Evolutionary conservation across 2,329 filamentous ascomycete species (phyloP), one percentile per base, ranked within the genome.

Genomic region (Claviceps arundinis): DNA sequence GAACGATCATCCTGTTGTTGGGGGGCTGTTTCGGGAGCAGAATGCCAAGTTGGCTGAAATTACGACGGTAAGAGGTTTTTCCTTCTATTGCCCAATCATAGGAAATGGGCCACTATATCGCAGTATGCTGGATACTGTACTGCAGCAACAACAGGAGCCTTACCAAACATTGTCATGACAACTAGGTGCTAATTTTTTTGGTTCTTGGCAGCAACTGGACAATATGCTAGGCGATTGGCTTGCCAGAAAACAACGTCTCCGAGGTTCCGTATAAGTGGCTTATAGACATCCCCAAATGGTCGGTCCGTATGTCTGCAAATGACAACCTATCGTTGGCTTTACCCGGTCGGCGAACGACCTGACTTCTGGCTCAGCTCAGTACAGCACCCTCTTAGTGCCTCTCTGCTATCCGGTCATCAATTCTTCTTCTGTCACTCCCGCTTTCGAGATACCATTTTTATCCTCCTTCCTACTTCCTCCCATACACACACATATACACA

Each of bases 11-110:
- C 91, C 91, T 0, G 76, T 95, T 45, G 88, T 86, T 49, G 81
- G 81, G 14, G 80, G 82, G 22, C 71, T 97, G 51, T 97, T 94
- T 71, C 82, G 82, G 48, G 87, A 95, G 63, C 88, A 95, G 68
- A 90, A 89, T 62, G 87, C 85, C 58, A 85, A 85, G 63, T 70
- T 97, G 63, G 84, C 85, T 50, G 88, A 93, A 64, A 90, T 98
- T 68, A 91, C 88, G 54, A 85, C 77, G 54, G 81, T 84, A 67
- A 73, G 80, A 37, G 8, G 3, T 4, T 11, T n/a, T 42, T 17
- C 7, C 8, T 42, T 17, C 4, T 4, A 34, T 11, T 11, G 9
- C 30, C 30, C 9, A 34, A 4, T 34, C 30, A 34, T 3, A 34
- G 30, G 1, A 9, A 9, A 30, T 11, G 8, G 8, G 8, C 4